Evolutionary conservation across 1,284 basidiomycete genomes (phyloP).

Genomic region (Heterobasidion parviporum): DNA sequence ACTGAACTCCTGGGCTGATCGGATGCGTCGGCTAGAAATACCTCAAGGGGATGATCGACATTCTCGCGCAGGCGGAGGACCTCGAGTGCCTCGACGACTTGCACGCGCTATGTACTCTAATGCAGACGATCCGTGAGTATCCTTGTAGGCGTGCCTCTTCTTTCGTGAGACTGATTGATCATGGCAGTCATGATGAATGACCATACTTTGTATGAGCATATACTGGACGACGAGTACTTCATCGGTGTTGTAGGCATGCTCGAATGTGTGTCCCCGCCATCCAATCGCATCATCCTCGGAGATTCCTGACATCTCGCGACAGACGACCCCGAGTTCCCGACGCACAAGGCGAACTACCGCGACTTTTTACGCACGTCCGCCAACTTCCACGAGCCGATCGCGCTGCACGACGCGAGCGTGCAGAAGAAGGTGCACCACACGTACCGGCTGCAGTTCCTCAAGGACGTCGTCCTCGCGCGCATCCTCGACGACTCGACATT

Average conservation of each 20-base stretch:
- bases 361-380: conserved; percentile 81
- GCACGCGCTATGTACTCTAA: conserved; percentile 85
- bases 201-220: conserved; percentile 90
- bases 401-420: conserved; percentile 65
- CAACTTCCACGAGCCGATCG: conserved; percentile 82
- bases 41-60: conserved; percentile 78
- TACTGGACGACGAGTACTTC: conserved; percentile 91
- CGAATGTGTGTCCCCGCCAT: conserved; percentile 60
- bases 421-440: conserved; percentile 93
- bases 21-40: conserved; percentile 60
- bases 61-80: conserved; percentile 87
- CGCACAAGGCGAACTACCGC: conserved; percentile 93
- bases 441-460: conserved; percentile 93
- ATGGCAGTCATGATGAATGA: conserved; percentile 87
- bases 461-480: conserved; percentile 94
- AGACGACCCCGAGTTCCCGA: conserved; percentile 97
- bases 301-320: conserved; percentile 13
- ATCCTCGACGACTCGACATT: conserved; percentile 95
- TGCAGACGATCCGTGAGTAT: conserved; percentile 88
- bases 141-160: neutral
- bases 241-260: conserved; percentile 92
- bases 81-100: conserved; percentile 84
- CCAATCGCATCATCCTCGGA: neutral
- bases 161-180: neutral
- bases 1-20: neutral